Evolutionary conservation across 441 rosid species (phyloP).

Genomic region (Arabidopsis lyrata): DNA sequence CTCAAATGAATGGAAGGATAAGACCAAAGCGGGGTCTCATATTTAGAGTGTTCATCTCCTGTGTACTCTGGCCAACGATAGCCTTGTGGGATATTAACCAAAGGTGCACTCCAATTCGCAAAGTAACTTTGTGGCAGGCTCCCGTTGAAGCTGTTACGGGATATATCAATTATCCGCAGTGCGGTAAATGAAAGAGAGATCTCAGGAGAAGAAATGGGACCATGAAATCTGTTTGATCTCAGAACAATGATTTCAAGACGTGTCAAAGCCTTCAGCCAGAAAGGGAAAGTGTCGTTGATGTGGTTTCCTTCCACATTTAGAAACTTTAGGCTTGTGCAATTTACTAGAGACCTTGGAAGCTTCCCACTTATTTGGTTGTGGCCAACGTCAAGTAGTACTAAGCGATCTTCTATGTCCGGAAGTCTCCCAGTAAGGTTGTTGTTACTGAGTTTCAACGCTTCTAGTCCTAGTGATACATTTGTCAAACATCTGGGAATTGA

Average conservation of each 20-base stretch:
- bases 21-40: neutral
- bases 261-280: neutral
- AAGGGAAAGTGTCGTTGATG: slow-evolving; percentile 19
- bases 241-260: neutral
- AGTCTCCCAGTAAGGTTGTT: no score
- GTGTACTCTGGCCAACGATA: neutral
- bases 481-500: slow-evolving; percentile 1
- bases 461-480: neutral
- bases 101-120: neutral
- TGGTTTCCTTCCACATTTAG: neutral
- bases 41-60: neutral
- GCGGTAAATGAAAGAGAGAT: neutral
- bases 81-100: neutral
- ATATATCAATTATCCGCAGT: slow-evolving; percentile 17
- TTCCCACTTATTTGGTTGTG: slow-evolving; percentile 11
- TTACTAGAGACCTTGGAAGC: slow-evolving; percentile 21
- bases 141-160: neutral
- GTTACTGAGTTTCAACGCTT: neutral
- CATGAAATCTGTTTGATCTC: neutral
- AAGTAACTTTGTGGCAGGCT: slow-evolving; percentile 5
- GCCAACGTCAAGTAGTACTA: slow-evolving; percentile 6
- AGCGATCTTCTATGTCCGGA: neutral
- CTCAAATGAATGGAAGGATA: neutral
- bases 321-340: neutral
- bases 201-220: slow-evolving; percentile 1